Percentiles rank a stretch among this genome's conserved stretches.
These are phyloP conservation scores for Platanthera zijinensis DNA, from an alignment of 106 monocot genomes.

Conservation along the genomic window DNA sequence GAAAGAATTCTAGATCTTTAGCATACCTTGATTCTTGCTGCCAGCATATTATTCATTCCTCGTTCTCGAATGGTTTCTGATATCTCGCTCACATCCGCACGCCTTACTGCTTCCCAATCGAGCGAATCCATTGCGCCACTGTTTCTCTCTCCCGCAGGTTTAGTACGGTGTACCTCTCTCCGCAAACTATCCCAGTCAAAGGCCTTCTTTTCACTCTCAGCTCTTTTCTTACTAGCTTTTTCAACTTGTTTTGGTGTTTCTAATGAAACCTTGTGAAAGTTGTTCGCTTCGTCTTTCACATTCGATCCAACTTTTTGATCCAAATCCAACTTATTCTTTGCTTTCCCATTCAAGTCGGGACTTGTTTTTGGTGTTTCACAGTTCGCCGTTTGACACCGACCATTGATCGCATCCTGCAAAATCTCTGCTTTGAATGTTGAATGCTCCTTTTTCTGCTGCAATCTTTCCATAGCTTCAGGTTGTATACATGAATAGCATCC, in stretches of 20 bases:
- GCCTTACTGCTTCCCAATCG: conserved; percentile 67
- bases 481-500: not conserved
- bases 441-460: conserved; percentile 11
- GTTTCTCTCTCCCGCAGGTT: conserved; percentile 36
- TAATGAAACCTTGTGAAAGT: conserved; percentile 15
- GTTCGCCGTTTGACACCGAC: conserved; percentile 6
- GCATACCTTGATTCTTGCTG: conserved; percentile 74
- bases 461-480: not conserved
- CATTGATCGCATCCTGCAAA: conserved; percentile 1
- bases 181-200: conserved; percentile 77
- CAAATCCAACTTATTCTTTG: conserved; percentile 1
- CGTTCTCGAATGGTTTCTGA: conserved; percentile 64
- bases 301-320: conserved; percentile 8
- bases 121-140: conserved; percentile 50
- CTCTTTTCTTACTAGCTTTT: conserved; percentile 20
- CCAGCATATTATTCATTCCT: conserved; percentile 89
- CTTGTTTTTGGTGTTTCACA: not conserved
- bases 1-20: not conserved
- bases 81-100: conserved; percentile 56
- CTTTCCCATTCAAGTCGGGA: not conserved
- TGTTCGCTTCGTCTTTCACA: conserved; percentile 11
- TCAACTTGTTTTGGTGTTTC: conserved; percentile 17
- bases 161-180: conserved; percentile 15
- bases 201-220: conserved; percentile 18
- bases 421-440: conserved; percentile 7